phyloP scores from a whole-genome alignment of 345 rosid genomes.

The Murraya koenigii region DNA sequence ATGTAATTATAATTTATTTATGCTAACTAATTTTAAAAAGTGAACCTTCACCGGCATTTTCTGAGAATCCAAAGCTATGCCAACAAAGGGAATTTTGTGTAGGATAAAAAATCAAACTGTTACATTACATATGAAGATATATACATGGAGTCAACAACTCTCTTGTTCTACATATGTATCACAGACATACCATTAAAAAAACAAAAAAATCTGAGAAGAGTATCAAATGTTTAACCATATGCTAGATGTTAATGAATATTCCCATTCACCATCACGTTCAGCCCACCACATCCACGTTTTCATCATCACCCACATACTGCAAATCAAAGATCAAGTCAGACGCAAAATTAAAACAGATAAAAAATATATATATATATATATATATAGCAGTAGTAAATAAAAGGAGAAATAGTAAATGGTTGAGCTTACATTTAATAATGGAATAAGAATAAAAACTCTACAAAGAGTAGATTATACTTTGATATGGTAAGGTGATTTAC shows the following conservation, averaged over 20 bases:
- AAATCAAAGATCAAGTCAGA: not conserved
- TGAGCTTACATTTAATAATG: not conserved
- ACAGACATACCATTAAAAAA: not conserved
- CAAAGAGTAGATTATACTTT: not conserved
- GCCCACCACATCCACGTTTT: constrained; percentile 37
- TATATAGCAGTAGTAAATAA: too few relatives aligned
- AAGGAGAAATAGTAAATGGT: not conserved
- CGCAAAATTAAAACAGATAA: not conserved
- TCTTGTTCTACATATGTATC: not conserved
- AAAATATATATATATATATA: too few relatives aligned
- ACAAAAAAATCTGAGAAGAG: not conserved
- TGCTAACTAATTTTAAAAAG: too few relatives aligned
- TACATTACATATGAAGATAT: not conserved
- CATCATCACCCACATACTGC: constrained; percentile 48
- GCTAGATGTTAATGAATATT: constrained; percentile 18
- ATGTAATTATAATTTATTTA: too few relatives aligned
- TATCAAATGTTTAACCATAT: not conserved
- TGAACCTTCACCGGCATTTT: too few relatives aligned
- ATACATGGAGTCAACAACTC: not conserved
- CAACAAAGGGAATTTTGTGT: not conserved
- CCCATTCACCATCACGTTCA: constrained; percentile 30
- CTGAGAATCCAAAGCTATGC: too few relatives aligned
- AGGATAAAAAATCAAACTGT: not conserved
- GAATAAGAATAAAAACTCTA: not conserved
- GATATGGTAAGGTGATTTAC: not conserved